A percentile compares a stretch with the other conserved stretches of the same genome.
Conservation (phyloP, 163 green algal species). For the Chlamydomonas reinhardtii region DNA sequence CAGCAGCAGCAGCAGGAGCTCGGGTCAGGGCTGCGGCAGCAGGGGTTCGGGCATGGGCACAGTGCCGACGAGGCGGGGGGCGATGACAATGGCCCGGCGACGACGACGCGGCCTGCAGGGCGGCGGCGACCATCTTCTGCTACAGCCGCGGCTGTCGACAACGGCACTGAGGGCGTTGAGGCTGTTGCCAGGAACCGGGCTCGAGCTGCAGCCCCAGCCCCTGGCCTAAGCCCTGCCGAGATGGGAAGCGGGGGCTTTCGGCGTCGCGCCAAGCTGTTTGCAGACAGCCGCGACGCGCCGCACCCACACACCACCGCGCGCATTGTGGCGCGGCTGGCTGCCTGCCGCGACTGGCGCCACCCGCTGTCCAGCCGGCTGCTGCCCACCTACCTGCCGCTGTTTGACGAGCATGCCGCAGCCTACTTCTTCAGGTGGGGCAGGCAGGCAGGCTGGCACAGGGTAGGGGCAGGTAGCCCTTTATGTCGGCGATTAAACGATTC, state of each 20-base stretch:
- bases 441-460: not conserved
- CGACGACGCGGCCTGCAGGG: not conserved
- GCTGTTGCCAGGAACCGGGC: not conserved
- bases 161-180: not conserved
- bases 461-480: too few species aligned
- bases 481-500: too few species aligned
- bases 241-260: not conserved
- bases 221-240: not conserved
- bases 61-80: too few species aligned
- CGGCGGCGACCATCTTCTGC: too few species aligned
- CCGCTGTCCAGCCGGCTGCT: slow-evolving; percentile 15
- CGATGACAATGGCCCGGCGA: not conserved
- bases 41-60: too few species aligned
- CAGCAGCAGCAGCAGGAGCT: not conserved
- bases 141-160: not conserved
- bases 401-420: slow-evolving; percentile 33
- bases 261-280: slow-evolving; percentile 19
- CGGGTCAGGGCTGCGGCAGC: not conserved
- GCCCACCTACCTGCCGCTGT: slow-evolving; percentile 34
- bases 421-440: slow-evolving; percentile 47
- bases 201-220: not conserved
- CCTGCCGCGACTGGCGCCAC: slow-evolving; percentile 25
- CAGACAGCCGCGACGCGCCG: not conserved
- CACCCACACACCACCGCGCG: slow-evolving; percentile 9
- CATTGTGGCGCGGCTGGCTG: slow-evolving; percentile 32